Evolutionary conservation across 2,329 filamentous ascomycete species (phyloP).

Genomic region (Alternaria ethzedia): DNA sequence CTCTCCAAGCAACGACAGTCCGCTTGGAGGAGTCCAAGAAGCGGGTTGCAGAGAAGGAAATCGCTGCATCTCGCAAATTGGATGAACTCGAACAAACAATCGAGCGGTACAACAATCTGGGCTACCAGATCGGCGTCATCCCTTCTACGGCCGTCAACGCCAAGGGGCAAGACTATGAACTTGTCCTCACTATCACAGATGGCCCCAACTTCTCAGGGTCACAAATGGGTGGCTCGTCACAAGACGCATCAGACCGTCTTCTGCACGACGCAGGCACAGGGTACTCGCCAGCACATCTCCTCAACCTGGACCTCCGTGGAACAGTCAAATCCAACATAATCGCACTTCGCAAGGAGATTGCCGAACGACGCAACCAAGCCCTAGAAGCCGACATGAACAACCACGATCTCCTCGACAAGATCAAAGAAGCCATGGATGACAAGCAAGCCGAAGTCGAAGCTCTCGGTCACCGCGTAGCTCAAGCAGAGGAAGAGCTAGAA

Average conservation of each 20-base stretch:
- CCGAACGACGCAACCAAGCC: conserved; percentile 80
- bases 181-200: conserved; percentile 81
- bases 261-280: conserved; percentile 82
- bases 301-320: conserved; percentile 87
- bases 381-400: conserved; percentile 94
- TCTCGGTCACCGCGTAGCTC: conserved; percentile 83
- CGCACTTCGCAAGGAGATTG: conserved; percentile 83
- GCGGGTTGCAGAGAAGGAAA: conserved; percentile 82
- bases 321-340: conserved; percentile 80
- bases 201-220: conserved; percentile 72
- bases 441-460: conserved; percentile 92
- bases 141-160: conserved; percentile 84
- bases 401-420: conserved; percentile 89
- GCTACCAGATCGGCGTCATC: conserved; percentile 92
- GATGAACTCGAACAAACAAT: conserved; percentile 92
- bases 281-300: conserved; percentile 86
- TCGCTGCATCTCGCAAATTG: conserved; percentile 82
- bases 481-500: conserved; percentile 92
- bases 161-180: conserved; percentile 82
- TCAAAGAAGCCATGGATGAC: conserved; percentile 96
- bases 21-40: conserved; percentile 86
- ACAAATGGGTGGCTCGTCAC: conserved; percentile 55
- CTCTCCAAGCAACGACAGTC: conserved; percentile 76
- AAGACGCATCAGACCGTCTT: conserved; percentile 70
- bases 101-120: conserved; percentile 90